These are phyloP conservation scores for Colletotrichum horii DNA, from an alignment of 2,329 filamentous ascomycete species.

Conservation along the genomic window DNA sequence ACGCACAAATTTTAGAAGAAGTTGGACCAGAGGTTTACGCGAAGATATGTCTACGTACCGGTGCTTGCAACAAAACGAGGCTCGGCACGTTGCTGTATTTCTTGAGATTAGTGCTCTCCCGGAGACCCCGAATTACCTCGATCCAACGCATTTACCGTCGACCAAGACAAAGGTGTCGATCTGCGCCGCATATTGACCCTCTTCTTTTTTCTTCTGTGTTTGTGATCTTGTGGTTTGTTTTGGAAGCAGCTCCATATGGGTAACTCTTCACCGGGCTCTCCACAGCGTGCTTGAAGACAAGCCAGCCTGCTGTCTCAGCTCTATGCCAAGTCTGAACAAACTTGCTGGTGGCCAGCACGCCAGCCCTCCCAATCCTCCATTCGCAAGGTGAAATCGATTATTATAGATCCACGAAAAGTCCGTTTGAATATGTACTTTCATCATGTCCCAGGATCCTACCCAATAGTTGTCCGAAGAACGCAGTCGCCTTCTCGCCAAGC, in stretches of 20 bases:
- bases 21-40: background rate
- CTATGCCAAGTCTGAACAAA: background rate
- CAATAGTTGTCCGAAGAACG: background rate
- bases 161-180: background rate
- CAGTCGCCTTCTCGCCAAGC: background rate
- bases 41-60: background rate
- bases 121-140: too few relatives aligned
- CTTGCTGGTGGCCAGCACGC: background rate
- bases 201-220: background rate
- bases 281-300: background rate
- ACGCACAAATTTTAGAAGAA: too few relatives aligned
- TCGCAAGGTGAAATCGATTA: background rate
- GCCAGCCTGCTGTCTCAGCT: background rate
- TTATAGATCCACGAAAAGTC: too few relatives aligned
- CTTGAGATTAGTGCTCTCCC: too few relatives aligned
- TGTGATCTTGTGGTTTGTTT: background rate
- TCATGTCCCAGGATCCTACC: too few relatives aligned
- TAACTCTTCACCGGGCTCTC: too few relatives aligned
- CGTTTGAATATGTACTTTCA: too few relatives aligned
- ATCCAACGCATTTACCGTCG: background rate
- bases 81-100: background rate
- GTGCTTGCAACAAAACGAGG: background rate
- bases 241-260: background rate
- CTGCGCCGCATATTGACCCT: background rate
- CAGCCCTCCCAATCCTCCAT: background rate